phyloP scores from a whole-genome alignment of 2,329 filamentous ascomycete genomes.

The Neofusicoccum ribis region DNA sequence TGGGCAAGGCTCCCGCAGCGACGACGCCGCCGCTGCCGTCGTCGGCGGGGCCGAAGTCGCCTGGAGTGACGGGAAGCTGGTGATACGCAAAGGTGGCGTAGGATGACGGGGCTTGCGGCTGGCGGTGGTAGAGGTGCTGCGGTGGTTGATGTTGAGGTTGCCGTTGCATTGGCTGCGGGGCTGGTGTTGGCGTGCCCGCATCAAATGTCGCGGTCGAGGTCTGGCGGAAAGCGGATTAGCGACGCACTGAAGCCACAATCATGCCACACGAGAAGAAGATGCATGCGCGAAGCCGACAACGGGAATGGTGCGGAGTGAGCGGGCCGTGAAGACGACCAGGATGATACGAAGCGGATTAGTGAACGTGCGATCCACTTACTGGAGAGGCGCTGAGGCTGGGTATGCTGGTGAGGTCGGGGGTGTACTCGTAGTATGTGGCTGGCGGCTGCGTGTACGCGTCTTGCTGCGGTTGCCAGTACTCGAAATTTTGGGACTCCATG shows the following conservation, averaged over 20 bases:
- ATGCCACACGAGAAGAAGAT: neutral
- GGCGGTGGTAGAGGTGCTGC: conserved; percentile 18
- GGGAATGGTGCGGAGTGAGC: conserved; percentile 2
- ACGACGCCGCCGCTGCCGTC: conserved; percentile 29
- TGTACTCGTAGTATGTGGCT: conserved; percentile 34
- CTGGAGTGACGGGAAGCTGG: conserved; percentile 38
- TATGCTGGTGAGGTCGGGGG: conserved; percentile 37
- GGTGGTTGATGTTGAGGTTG: conserved; percentile 4
- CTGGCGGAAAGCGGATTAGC: conserved; percentile 22
- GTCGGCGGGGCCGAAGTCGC: conserved; percentile 42
- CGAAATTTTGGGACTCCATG: conserved; percentile 39
- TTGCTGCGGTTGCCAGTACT: conserved; percentile 39
- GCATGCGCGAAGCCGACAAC: neutral
- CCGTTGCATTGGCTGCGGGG: conserved; percentile 16
- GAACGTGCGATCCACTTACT: conserved; percentile 27
- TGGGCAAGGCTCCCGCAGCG: conserved; percentile 18
- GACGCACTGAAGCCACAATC: neutral
- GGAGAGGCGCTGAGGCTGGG: conserved; percentile 41
- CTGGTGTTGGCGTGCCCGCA: conserved; percentile 27
- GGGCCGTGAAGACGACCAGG: conserved; percentile 15
- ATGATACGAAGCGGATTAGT: conserved; percentile 7
- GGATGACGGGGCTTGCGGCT: conserved; percentile 23
- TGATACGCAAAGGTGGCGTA: conserved; percentile 37
- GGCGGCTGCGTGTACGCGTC: conserved; percentile 35
- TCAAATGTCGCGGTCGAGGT: conserved; percentile 38